Evolutionary conservation across 2,329 filamentous ascomycete species (phyloP).

Genomic region (Aureobasidium subglaciale): DNA sequence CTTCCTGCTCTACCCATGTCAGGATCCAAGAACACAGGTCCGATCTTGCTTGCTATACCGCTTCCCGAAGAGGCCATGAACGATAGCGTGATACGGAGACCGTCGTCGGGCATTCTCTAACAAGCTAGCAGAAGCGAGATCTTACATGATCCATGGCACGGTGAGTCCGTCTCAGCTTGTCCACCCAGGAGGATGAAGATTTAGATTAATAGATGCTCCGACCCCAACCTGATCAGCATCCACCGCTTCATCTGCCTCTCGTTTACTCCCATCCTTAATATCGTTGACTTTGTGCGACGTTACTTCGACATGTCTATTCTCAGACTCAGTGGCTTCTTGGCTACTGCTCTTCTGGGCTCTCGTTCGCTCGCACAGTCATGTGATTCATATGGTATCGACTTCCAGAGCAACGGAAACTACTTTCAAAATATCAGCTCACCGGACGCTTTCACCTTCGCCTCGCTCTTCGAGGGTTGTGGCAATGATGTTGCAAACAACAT

Average conservation of each 20-base stretch:
- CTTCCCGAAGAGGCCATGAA: background rate
- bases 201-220: background rate
- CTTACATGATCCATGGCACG: background rate
- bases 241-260: background rate
- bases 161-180: background rate
- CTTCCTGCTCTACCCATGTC: background rate
- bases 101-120: background rate
- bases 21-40: background rate
- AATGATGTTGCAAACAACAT: constrained; percentile 35
- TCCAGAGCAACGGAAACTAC: constrained; percentile 36
- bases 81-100: constrained; percentile 2
- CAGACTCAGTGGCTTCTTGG: constrained; percentile 4
- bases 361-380: constrained; percentile 18
- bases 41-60: background rate
- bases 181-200: background rate
- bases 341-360: constrained; percentile 1
- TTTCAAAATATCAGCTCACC: constrained; percentile 39
- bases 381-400: constrained; percentile 32
- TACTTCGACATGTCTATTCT: background rate
- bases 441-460: constrained; percentile 37
- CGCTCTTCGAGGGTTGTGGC: constrained; percentile 35
- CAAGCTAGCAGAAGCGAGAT: background rate
- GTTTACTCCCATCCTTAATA: background rate
- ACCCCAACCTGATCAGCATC: background rate
- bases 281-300: background rate